Base-by-base conservation (phyloP, 176 grass and related monocot genomes). In the Lolium multiflorum region DNA sequence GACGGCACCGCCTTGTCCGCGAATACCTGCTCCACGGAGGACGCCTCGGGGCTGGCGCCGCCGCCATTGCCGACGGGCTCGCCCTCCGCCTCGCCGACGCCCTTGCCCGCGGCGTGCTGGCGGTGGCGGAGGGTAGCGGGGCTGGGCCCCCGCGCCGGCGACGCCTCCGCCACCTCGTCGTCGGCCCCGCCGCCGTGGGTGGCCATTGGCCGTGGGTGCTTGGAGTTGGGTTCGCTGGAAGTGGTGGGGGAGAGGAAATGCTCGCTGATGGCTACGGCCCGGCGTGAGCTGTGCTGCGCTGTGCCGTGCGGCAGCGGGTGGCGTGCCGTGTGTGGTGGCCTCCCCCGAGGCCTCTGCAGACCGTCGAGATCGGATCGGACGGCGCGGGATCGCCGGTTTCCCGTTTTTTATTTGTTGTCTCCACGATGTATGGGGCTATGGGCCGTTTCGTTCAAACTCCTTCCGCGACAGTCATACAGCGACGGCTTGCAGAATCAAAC, bases 1-100 rank as follows among this genome's bases (percentile, higher is more conserved):
- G 79, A 37, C 46, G 95, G 95, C 62, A 98, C 76, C 65, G 43
- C 64, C 89, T 90, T 85, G 41, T 87, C 59, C 78, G 94, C 89
- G 77, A 95, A 98, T 22, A 84, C 76, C 83, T 68, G 79, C 84
- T 95, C 95, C 72, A 93, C 24, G 1, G 92, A 93, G 54, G 81
- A 70, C 75, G 39, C 84, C 64, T 65, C 79, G 25, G 44, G 70
- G 37, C 13, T 51, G 18, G 20, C 71, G 49, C 3, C 21, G 65
- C 66, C 60, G 16, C 9, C 50, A 17, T 17, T 17, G 17, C 68
- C 67, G 59, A 3, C 31, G 31, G 3, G 31, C 31, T 82, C 71
- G 51, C 15, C 35, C n/a, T 60, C 56, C 54, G 48, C 80, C 35
- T n/a, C 65, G 50, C n/a, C n/a, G n/a, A n/a, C 71, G 20, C 63